Evolutionary conservation across 306 rosid species (phyloP), one percentile per base, ranked within the genome.

Genomic region (Cercis canadensis): DNA sequence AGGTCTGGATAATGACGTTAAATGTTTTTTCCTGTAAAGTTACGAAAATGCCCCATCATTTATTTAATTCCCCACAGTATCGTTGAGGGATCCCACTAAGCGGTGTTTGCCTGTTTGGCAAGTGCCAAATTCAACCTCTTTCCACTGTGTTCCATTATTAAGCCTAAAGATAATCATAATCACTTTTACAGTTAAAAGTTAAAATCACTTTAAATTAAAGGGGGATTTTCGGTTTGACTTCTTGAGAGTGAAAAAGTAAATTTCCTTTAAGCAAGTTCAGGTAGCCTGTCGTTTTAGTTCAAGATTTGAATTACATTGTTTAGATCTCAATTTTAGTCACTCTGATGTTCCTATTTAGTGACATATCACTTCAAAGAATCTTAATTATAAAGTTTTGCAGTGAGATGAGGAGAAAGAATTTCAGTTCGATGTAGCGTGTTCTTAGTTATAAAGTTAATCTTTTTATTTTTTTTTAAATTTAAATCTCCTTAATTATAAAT

Each of bases 61-160:
- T 49, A 19, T 15, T 67, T 13, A 69, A 65, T 72, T 43, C 19
- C 4, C 0, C 52, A 34, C 14, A 11, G 17, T 16, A 15, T 60
- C 61, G 61, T 67, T 67, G 72, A 12, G 36, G 54, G 15, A n/a
- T 11, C 21, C 51, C 62, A 34, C 61, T 47, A 12, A 36, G 39
- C 72, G 34, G 31, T 61, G 81, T 72, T 72, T 61, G 75, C n/a
- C n/a, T n/a, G 72, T 33, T 37, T 6, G 9, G 43, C 10, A 19
- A 45, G 9, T 46, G 71, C 18, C 32, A 45, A 39, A 41, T 50
- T 13, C 1, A 17, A 59, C 47, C 13, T 43, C 60, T 43, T 59
- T 58, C 49, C 11, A 17, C 78, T 18, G 54, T 52, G 17, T 6
- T 32, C 32, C 56, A 73, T 70, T 70, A 41, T 64, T 16, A 24